These are phyloP conservation scores for Schizophyllum amplum DNA, from an alignment of 1,284 basidiomycete genomes.

Conservation along the genomic window DNA sequence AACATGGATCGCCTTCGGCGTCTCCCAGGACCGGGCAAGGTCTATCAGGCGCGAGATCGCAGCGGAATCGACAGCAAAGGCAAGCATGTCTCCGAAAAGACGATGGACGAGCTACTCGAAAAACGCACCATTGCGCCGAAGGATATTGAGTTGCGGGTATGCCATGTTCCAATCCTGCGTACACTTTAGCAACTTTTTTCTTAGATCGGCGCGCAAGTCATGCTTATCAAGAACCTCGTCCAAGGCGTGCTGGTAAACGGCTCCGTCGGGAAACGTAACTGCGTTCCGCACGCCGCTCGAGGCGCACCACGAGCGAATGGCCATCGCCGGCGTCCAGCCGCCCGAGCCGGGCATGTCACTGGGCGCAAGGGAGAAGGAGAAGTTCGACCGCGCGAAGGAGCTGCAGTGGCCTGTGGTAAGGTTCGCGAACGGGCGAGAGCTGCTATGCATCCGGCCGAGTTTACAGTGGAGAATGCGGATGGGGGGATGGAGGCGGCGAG, in stretches of 20 bases:
- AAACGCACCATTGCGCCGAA: neutral
- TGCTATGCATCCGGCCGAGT: constrained; percentile 48
- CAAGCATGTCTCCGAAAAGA: constrained; percentile 14
- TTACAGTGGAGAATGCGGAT: constrained; percentile 47
- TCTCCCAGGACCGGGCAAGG: constrained; percentile 29
- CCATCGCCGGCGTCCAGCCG: constrained; percentile 14
- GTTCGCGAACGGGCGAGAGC: constrained; percentile 36
- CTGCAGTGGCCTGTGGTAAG: constrained; percentile 47
- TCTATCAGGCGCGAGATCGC: constrained; percentile 25
- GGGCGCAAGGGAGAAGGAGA: neutral
- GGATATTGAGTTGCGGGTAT: constrained; percentile 24
- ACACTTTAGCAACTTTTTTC: constrained; percentile 11
- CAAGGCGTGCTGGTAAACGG: constrained; percentile 85
- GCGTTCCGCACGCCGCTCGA: constrained; percentile 40
- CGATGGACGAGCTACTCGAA: constrained; percentile 26
- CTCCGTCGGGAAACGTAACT: constrained; percentile 65
- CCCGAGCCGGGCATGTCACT: neutral
- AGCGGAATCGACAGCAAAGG: constrained; percentile 27
- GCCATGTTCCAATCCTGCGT: neutral
- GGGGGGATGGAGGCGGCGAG: constrained; percentile 46
- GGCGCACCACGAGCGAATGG: constrained; percentile 22
- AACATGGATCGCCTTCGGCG: constrained; percentile 58
- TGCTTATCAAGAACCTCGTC: constrained; percentile 64
- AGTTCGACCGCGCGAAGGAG: constrained; percentile 4
- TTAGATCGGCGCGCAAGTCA: constrained; percentile 55